Evolutionary conservation across 164 flowering plant genomes (phyloP).

Genomic region (Protea cynaroides): DNA sequence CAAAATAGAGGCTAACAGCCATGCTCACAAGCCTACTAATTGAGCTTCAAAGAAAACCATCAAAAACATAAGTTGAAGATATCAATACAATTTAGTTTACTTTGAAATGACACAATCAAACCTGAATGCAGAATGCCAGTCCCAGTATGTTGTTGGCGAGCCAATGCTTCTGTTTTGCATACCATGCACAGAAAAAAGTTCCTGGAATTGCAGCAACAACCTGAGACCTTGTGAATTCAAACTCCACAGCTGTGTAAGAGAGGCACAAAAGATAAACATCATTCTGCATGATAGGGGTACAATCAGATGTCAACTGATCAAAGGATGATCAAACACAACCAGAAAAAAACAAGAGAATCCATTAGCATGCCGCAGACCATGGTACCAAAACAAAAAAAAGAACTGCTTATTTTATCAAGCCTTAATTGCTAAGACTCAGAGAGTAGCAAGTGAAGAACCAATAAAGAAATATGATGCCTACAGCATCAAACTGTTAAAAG

Average conservation of each 20-base stretch:
- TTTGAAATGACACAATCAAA: slow-evolving; percentile 16
- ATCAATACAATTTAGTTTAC: not conserved
- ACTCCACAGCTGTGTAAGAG: slow-evolving; percentile 69
- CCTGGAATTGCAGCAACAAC: slow-evolving; percentile 91
- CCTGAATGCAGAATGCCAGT: slow-evolving; percentile 96
- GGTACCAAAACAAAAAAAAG: too few species aligned
- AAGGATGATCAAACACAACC: not conserved
- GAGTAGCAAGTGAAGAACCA: too few species aligned
- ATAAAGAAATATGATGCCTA: too few species aligned
- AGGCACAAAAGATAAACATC: slow-evolving; percentile 33
- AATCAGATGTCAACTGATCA: slow-evolving; percentile 22
- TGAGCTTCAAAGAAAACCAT: too few species aligned
- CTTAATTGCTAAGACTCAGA: too few species aligned
- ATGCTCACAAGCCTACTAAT: too few species aligned
- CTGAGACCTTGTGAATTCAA: slow-evolving; percentile 94
- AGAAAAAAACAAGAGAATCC: not conserved
- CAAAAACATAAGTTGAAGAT: too few species aligned
- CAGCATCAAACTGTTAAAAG: too few species aligned
- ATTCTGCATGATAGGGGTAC: slow-evolving; percentile 29
- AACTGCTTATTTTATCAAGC: not conserved
- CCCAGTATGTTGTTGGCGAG: slow-evolving; percentile 92
- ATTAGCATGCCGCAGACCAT: not conserved
- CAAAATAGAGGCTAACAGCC: too few species aligned
- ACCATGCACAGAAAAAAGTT: slow-evolving; percentile 94
- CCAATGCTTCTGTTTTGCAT: slow-evolving; percentile 94